Conservation (phyloP, 208 protist species). For the Naegleria gruberi region DNA sequence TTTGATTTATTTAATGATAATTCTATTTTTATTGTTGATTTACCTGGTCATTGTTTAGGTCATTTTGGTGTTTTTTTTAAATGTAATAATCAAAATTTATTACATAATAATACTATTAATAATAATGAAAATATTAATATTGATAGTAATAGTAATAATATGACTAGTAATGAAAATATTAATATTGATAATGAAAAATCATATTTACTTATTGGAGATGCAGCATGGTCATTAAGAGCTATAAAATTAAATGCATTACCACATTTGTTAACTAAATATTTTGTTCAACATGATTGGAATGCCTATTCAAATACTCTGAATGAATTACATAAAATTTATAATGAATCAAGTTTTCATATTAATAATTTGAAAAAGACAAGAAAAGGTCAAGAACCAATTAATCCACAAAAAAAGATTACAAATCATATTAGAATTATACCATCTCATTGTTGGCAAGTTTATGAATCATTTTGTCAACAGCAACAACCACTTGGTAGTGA, state of each 20-base stretch:
- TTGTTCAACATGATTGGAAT: not conserved
- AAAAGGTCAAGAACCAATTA: too few species aligned
- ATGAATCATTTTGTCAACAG: not conserved
- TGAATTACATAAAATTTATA: not conserved
- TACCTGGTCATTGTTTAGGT: not conserved
- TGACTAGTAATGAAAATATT: too few species aligned
- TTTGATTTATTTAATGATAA: not conserved
- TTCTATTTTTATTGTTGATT: not conserved
- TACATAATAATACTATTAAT: not conserved
- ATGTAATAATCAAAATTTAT: not conserved
- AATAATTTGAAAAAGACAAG: not conserved
- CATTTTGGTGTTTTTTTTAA: conserved; percentile 1
- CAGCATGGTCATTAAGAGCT: not conserved
- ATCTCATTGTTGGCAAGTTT: not conserved
- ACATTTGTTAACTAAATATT: not conserved
- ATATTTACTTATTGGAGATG: not conserved
- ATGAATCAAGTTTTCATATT: too few species aligned
- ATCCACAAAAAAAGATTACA: too few species aligned
- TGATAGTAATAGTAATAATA: too few species aligned
- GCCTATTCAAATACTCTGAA: not conserved
- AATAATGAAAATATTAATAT: not conserved
- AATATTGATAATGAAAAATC: not conserved
- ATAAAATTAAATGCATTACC: not conserved
- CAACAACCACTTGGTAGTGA: too few species aligned
- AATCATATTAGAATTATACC: too few species aligned